Percentiles rank a stretch among this genome's conserved stretches.
These are phyloP conservation scores for Nadsonia commutata DNA, from an alignment of 1,139 yeast species.

Conservation along the genomic window DNA sequence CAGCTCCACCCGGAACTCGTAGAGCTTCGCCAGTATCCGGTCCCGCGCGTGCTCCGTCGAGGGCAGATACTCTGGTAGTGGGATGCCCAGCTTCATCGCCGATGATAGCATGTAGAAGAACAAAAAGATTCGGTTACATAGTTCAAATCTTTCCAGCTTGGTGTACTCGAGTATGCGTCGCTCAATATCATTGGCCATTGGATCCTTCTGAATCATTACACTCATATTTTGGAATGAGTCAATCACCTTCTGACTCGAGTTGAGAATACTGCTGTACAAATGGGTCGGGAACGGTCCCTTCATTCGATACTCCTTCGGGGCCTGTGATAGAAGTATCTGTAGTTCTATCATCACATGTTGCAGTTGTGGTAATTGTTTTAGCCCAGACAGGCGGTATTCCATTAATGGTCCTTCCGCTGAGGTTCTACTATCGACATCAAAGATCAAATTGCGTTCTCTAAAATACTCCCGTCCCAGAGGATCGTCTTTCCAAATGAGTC, in stretches of 20 bases:
- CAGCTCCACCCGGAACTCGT: constrained; percentile 16
- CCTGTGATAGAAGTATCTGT: constrained; percentile 46
- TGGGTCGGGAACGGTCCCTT: constrained; percentile 56
- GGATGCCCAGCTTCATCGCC: constrained; percentile 60
- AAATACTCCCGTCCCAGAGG: constrained; percentile 22
- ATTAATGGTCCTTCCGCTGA: not conserved
- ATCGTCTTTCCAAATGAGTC: constrained; percentile 67
- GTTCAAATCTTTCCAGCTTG: constrained; percentile 44
- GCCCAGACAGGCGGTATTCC: constrained; percentile 1
- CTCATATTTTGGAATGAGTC: constrained; percentile 66
- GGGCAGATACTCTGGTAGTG: constrained; percentile 64
- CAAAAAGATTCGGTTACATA: constrained; percentile 57
- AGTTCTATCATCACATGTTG: constrained; percentile 49
- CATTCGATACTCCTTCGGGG: constrained; percentile 61
- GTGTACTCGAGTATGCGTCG: constrained; percentile 41
- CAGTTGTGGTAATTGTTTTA: constrained; percentile 11
- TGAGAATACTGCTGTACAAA: constrained; percentile 36
- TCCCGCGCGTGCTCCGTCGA: constrained; percentile 66
- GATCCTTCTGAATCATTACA: constrained; percentile 51
- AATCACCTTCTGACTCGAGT: constrained; percentile 47
- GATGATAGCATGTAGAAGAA: constrained; percentile 69
- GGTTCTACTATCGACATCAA: not conserved
- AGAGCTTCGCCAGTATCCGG: constrained; percentile 47
- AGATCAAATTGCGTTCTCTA: not conserved
- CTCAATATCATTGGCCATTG: constrained; percentile 39